These are phyloP conservation scores for Kwoniella shivajii DNA, from an alignment of 1,284 basidiomycete genomes.

Conservation along the genomic window DNA sequence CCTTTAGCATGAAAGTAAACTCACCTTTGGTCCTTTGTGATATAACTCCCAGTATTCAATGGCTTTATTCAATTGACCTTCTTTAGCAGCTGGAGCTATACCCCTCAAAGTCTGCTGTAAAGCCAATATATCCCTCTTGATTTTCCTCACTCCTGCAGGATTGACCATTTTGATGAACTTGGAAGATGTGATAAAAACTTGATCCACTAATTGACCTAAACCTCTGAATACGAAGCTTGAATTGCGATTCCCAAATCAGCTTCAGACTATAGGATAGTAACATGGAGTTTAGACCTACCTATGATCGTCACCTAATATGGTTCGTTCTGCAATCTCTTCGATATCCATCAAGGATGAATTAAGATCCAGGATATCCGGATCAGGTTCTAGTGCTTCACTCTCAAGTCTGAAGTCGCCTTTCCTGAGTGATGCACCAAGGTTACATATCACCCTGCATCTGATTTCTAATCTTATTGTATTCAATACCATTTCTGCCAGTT, in stretches of 20 bases:
- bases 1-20: constrained; percentile 38
- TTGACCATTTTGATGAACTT: constrained; percentile 73
- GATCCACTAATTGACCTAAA: constrained; percentile 82
- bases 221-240: constrained; percentile 77
- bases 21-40: constrained; percentile 69
- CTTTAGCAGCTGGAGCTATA: constrained; percentile 62
- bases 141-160: constrained; percentile 79
- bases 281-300: constrained; percentile 59
- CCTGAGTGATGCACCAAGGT: constrained; percentile 75
- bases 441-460: constrained; percentile 79
- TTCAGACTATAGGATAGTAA: neutral
- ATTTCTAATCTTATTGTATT: constrained; percentile 88
- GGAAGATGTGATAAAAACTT: constrained; percentile 71
- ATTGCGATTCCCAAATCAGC: neutral
- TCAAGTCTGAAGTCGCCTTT: constrained; percentile 82
- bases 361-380: constrained; percentile 84
- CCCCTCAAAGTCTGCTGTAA: constrained; percentile 90
- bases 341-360: constrained; percentile 77
- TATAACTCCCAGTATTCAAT: constrained; percentile 83
- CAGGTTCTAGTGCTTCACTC: constrained; percentile 83
- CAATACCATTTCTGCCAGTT: constrained; percentile 81
- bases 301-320: constrained; percentile 67
- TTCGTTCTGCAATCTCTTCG: constrained; percentile 69
- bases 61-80: constrained; percentile 72
- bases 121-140: constrained; percentile 85